phyloP scores from a whole-genome alignment of 805 yeast species.

The Nakazawaea pomicola region DNA sequence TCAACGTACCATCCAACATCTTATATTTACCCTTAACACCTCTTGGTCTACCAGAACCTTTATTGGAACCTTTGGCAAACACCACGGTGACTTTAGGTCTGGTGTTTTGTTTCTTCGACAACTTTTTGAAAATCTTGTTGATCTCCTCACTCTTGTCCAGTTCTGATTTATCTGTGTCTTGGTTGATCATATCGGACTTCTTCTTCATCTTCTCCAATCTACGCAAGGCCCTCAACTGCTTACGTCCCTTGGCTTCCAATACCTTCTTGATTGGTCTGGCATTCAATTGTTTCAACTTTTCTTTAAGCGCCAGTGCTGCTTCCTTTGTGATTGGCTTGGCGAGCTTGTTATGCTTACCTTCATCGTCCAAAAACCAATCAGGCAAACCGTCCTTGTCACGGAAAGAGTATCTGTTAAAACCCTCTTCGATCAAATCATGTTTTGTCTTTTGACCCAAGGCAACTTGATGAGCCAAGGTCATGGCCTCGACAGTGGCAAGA shows the following conservation, averaged over 20 bases:
- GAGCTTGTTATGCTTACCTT: slow-evolving; percentile 77
- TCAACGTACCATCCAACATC: slow-evolving; percentile 98
- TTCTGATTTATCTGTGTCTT: slow-evolving; percentile 82
- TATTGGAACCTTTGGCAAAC: slow-evolving; percentile 81
- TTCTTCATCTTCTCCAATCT: slow-evolving; percentile 85
- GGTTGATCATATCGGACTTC: slow-evolving; percentile 89
- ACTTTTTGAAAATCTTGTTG: slow-evolving; percentile 74
- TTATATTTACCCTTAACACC: slow-evolving; percentile 97
- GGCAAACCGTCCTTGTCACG: slow-evolving; percentile 89
- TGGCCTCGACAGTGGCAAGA: slow-evolving; percentile 89
- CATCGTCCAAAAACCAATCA: slow-evolving; percentile 96
- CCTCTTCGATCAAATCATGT: slow-evolving; percentile 86
- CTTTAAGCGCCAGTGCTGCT: slow-evolving; percentile 74
- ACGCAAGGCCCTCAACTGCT: slow-evolving; percentile 86
- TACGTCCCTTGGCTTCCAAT: slow-evolving; percentile 95
- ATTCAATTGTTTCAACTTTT: slow-evolving; percentile 73
- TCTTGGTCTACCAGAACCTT: slow-evolving; percentile 92
- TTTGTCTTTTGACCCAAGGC: slow-evolving; percentile 85
- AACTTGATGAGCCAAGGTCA: slow-evolving; percentile 95
- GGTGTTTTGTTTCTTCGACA: slow-evolving; percentile 60
- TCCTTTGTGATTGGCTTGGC: slow-evolving; percentile 94
- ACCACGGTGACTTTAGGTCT: slow-evolving; percentile 87
- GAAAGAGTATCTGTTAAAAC: slow-evolving; percentile 87
- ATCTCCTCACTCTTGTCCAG: slow-evolving; percentile 94
- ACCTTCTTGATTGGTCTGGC: slow-evolving; percentile 99